A percentile compares a stretch with the other conserved stretches of the same genome.
Conservation (phyloP, 192 early-diverging fungal species). For the Rhizoclosmatium globosum region DNA sequence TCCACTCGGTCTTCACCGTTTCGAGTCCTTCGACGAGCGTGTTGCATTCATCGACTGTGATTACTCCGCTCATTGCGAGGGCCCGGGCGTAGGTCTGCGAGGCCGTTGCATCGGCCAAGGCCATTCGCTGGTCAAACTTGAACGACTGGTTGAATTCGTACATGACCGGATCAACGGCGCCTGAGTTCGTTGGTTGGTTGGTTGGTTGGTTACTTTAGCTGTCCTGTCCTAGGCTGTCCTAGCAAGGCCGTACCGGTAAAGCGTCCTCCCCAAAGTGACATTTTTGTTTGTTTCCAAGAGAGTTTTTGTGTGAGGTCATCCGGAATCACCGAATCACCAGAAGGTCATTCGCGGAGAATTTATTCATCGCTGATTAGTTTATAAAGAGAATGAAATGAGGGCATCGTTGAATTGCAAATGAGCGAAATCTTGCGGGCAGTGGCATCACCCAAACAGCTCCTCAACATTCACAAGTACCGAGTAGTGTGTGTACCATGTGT, state of each 20-base stretch:
- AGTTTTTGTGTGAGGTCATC: too few species aligned
- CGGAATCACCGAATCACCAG: too few species aligned
- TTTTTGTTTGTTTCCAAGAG: neutral
- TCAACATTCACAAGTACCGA: slow-evolving; percentile 53
- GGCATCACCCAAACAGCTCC: slow-evolving; percentile 34
- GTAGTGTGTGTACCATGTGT: slow-evolving; percentile 55
- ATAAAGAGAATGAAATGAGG: neutral
- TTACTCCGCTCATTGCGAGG: slow-evolving; percentile 72
- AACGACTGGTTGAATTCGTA: slow-evolving; percentile 96
- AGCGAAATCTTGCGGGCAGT: too few species aligned
- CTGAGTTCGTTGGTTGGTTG: slow-evolving; percentile 54
- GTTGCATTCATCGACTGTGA: slow-evolving; percentile 78
- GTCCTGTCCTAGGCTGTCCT: neutral
- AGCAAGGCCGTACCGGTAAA: slow-evolving; percentile 52
- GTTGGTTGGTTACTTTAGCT: neutral
- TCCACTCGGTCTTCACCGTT: slow-evolving; percentile 85
- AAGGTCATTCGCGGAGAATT: neutral
- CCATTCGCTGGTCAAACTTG: slow-evolving; percentile 92
- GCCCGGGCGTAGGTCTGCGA: slow-evolving; percentile 92
- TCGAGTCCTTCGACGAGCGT: slow-evolving; percentile 79
- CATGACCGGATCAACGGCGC: slow-evolving; percentile 95
- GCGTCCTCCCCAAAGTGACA: slow-evolving; percentile 82
- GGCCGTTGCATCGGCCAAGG: slow-evolving; percentile 85
- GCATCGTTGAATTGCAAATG: too few species aligned
- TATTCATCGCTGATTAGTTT: neutral